Evolutionary conservation across 805 yeast genomes (phyloP).

Genomic region (Hyphopichia homilentoma): DNA sequence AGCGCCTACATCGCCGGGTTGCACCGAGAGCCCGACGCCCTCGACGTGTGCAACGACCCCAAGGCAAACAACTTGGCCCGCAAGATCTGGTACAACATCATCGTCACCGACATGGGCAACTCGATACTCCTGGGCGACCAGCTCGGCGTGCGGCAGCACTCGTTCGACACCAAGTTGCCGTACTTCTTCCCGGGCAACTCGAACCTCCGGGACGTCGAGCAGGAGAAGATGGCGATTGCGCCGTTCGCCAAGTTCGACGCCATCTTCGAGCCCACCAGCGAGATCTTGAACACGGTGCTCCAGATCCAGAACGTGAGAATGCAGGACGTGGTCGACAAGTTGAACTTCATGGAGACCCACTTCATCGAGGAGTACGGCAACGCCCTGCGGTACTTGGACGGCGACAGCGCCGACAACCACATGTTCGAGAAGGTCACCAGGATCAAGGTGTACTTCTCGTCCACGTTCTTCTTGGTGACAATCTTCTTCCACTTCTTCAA

Average conservation of each 20-base stretch:
- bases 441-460: background rate
- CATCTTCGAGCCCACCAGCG: constrained; percentile 8
- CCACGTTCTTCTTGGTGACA: background rate
- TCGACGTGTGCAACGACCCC: constrained; percentile 11
- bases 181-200: constrained; percentile 24
- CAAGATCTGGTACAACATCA: constrained; percentile 25
- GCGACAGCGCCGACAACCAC: no score
- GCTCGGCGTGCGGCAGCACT: constrained; percentile 15
- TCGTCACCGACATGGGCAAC: constrained; percentile 17
- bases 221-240: constrained; percentile 25
- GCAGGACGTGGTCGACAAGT: constrained; percentile 10
- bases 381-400: no score
- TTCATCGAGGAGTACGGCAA: no score
- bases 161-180: constrained; percentile 19
- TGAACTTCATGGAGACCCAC: no score
- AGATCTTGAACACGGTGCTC: constrained; percentile 10
- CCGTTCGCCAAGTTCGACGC: constrained; percentile 9
- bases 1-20: constrained; percentile 67
- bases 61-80: constrained; percentile 17
- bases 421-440: background rate
- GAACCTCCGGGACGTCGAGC: constrained; percentile 22
- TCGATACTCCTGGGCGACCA: constrained; percentile 22
- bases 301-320: constrained; percentile 14
- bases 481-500: constrained; percentile 15
- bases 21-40: constrained; percentile 55